phyloP scores from a whole-genome alignment of 2,329 filamentous ascomycete genomes.

The Penicillium rolfsii region DNA sequence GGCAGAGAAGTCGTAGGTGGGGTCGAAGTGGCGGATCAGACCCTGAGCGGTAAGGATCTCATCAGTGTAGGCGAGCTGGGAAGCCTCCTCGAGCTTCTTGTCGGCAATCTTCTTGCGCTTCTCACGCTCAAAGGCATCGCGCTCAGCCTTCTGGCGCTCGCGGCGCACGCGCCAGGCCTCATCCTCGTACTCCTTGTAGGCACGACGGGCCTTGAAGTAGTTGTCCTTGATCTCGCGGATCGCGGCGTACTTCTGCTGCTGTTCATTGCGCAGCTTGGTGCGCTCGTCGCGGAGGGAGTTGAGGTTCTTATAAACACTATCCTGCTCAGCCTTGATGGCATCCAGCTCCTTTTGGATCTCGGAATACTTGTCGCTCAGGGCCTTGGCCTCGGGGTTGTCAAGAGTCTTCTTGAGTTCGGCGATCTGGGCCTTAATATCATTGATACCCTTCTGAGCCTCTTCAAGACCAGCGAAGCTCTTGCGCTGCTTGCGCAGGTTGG shows the following conservation, averaged over 20 bases:
- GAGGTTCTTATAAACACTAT: conserved; percentile 85
- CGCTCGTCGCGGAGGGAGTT: conserved; percentile 83
- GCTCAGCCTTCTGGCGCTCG: conserved; percentile 80
- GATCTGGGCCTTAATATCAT: conserved; percentile 83
- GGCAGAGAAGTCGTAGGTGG: conserved; percentile 70
- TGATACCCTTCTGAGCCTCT: conserved; percentile 83
- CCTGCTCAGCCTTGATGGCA: conserved; percentile 86
- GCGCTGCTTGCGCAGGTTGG: conserved; percentile 79
- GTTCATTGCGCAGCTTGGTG: conserved; percentile 78
- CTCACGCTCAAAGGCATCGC: conserved; percentile 58
- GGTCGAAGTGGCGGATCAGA: conserved; percentile 90
- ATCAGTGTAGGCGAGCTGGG: conserved; percentile 82
- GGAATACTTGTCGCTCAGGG: conserved; percentile 82
- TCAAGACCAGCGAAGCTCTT: conserved; percentile 90
- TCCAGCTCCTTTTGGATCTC: conserved; percentile 87
- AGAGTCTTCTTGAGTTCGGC: conserved; percentile 84
- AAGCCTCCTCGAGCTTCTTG: conserved; percentile 57
- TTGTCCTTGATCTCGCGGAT: conserved; percentile 88
- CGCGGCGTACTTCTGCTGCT: conserved; percentile 80
- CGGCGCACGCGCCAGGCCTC: conserved; percentile 75
- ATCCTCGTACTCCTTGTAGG: conserved; percentile 80
- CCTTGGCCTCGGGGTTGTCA: conserved; percentile 89
- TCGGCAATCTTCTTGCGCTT: conserved; percentile 57
- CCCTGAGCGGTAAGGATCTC: conserved; percentile 89
- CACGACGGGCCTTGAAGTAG: conserved; percentile 80